phyloP scores from a whole-genome alignment of 441 rosid genomes.

The Lepidium campestre region DNA sequence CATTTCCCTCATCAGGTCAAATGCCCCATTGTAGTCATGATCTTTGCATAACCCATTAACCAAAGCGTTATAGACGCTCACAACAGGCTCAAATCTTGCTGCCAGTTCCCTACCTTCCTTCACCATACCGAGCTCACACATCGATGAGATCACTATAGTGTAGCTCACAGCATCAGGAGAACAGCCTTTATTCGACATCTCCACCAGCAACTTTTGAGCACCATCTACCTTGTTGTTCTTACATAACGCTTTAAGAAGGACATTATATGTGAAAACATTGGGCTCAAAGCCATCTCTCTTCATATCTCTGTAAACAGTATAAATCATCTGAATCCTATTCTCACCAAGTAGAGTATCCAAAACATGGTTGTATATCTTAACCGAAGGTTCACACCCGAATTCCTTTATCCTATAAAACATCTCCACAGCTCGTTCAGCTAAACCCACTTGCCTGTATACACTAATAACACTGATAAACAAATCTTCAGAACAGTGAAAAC shows the following conservation, averaged over 20 bases:
- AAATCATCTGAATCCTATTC: constrained; percentile 64
- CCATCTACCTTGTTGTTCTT: constrained; percentile 70
- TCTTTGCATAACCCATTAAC: constrained; percentile 58
- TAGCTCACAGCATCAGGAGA: constrained; percentile 77
- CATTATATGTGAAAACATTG: constrained; percentile 70
- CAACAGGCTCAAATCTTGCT: constrained; percentile 41
- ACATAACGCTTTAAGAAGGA: constrained; percentile 83
- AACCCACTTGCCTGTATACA: constrained; percentile 44
- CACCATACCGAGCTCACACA: constrained; percentile 67
- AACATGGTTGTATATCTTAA: constrained; percentile 77
- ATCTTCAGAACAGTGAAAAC: constrained; percentile 57
- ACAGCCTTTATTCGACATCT: constrained; percentile 67
- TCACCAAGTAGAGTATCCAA: constrained; percentile 77
- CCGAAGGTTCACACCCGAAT: constrained; percentile 74
- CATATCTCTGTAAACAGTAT: constrained; percentile 64
- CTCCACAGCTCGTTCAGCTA: constrained; percentile 73
- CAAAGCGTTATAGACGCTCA: constrained; percentile 66
- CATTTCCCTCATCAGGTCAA: constrained; percentile 51
- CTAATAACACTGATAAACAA: constrained; percentile 54
- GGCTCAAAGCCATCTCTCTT: constrained; percentile 82
- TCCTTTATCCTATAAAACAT: constrained; percentile 74
- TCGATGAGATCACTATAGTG: constrained; percentile 62
- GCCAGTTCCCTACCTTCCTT: constrained; percentile 68
- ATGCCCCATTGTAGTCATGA: constrained; percentile 40
- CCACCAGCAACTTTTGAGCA: constrained; percentile 65